Conservation (phyloP, 768 basidiomycete genomes). For the Gymnopilus junonius region DNA sequence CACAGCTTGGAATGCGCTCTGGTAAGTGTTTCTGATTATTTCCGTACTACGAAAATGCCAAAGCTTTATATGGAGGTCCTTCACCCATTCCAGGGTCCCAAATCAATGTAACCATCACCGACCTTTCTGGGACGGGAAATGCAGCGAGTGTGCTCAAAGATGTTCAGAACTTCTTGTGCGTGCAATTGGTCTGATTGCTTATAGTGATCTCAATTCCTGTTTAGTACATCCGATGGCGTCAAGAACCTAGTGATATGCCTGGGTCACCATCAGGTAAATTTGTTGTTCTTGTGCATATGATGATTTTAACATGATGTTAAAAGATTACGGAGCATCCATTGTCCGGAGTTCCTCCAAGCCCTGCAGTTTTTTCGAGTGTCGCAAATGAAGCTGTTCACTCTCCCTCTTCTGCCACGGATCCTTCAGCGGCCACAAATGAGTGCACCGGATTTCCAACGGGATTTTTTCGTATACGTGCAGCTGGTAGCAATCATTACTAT, state of each 20-base stretch:
- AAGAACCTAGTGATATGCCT: not conserved
- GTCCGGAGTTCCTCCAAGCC: not conserved
- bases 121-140: not conserved
- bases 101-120: not conserved
- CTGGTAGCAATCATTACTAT: not conserved
- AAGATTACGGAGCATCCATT: no score
- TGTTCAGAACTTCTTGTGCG: not conserved
- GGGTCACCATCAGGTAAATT: not conserved
- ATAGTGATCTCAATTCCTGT: not conserved
- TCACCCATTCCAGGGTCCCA: not conserved
- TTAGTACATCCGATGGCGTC: not conserved
- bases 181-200: not conserved
- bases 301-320: no score
- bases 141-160: not conserved
- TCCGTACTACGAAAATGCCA: no score
- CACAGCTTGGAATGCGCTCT: not conserved
- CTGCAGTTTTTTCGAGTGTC: not conserved
- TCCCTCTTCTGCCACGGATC: not conserved
- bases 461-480: not conserved
- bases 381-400: not conserved
- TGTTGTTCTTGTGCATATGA: not conserved
- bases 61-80: not conserved
- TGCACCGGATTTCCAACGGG: not conserved
- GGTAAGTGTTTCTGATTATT: no score
- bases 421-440: not conserved